These are phyloP conservation scores for Uronychia binucleata DNA, from an alignment of 73 alveolate species.

Conservation along the genomic window DNA sequence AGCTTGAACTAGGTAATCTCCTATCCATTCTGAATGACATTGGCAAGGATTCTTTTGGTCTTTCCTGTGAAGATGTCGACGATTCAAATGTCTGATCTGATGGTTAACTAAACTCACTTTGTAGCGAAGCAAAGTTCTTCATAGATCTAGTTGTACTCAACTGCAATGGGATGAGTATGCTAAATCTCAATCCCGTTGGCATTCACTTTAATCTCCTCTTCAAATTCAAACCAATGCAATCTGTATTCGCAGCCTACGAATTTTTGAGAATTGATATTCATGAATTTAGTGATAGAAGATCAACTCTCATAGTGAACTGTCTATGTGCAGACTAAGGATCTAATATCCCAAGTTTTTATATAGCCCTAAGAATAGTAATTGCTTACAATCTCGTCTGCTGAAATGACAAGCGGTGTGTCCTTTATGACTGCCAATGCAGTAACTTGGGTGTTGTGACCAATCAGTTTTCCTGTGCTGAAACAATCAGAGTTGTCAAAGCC, in stretches of 20 bases:
- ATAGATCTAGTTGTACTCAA: slow-evolving; percentile 27
- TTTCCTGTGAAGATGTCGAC: slow-evolving; percentile 40
- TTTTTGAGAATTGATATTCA: slow-evolving; percentile 37
- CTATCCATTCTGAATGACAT: slow-evolving; percentile 15
- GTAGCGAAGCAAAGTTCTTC: slow-evolving; percentile 58
- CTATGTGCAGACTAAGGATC: slow-evolving; percentile 34
- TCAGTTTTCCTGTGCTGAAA: slow-evolving; percentile 37
- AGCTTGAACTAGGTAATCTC: slow-evolving; percentile 36
- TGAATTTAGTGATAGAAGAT: slow-evolving; percentile 43
- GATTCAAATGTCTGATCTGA: slow-evolving; percentile 46
- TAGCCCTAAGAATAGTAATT: no score
- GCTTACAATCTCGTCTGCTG: slow-evolving; percentile 71
- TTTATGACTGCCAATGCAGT: slow-evolving; percentile 49
- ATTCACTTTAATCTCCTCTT: slow-evolving; percentile 49
- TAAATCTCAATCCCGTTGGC: slow-evolving; percentile 60
- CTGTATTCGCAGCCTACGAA: slow-evolving; percentile 58
- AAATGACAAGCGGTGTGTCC: slow-evolving; percentile 57
- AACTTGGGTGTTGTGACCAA: slow-evolving; percentile 62
- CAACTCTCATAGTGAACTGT: slow-evolving; percentile 63
- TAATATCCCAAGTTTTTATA: slow-evolving; percentile 68
- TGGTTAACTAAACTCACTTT: neutral
- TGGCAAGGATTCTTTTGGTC: slow-evolving; percentile 52
- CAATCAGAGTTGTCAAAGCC: slow-evolving; percentile 59
- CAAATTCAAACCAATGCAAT: slow-evolving; percentile 72
- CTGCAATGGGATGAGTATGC: slow-evolving; percentile 40